Evolutionary conservation across 2,329 filamentous ascomycete species (phyloP), one percentile per base, ranked within the genome.

Genomic region (Pseudogymnoascus sp.): DNA sequence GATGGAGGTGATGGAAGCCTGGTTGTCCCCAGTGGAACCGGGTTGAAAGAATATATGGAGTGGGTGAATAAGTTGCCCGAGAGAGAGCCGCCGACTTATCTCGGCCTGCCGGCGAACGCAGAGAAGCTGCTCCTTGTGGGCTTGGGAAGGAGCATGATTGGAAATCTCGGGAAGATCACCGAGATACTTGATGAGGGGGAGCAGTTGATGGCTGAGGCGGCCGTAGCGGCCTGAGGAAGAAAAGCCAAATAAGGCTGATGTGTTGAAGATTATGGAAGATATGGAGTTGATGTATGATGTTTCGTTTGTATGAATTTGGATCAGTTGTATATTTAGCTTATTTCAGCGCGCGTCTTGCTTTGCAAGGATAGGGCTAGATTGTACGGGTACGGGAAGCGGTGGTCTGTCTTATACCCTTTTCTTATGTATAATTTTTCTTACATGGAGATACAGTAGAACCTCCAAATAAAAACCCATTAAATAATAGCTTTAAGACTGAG

Each of bases 51-150:
- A 71, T 98, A 98, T 74, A 88, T 89, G 76, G 82, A 83, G 38
- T 99, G 96, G 96, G 91, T 99, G 66, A 90, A 96, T 70, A 86
- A 85, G 65, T 80, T 99, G 66, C 95, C 95, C 0, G 95, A 99
- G 81, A 87, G 95, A 70, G 95, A 99, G 76, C 96, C 96, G 28
- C 95, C 95, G 4, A 96, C 92, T 0, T 99, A 96, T 73, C 82
- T 99, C 14, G 96, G 95, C 22, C 77, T 99, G 68, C 95, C 95
- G 37, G 91, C 91, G 28, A 97, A 99, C 74, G 95, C 95, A 19
- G 95, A 99, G 85, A 99, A 98, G 78, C 75, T 99, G 73, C 77
- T 99, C 70, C 82, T 99, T 33, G 90, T 96, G 12, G 93, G 91
- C 2, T 87, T 96, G 71, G 96, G 93, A 46, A 84, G 85, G 72